These are phyloP conservation scores for Alternaria alternata DNA, from an alignment of 2,329 filamentous ascomycete species.

Conservation along the genomic window DNA sequence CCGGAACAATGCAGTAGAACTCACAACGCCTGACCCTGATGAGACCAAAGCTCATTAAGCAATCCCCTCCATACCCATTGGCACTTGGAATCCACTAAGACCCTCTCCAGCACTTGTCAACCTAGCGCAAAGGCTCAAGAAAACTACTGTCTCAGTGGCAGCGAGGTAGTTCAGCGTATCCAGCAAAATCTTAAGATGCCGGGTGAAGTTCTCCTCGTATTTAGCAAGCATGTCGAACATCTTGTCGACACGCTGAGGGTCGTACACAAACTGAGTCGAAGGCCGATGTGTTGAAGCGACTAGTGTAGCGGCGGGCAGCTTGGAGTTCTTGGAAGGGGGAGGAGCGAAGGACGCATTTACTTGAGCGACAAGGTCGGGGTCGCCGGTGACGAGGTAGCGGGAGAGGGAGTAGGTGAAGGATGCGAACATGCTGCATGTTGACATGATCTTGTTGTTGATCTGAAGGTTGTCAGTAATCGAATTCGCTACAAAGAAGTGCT, in stretches of 20 bases:
- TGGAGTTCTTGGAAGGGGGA: conserved; percentile 16
- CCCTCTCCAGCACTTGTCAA: conserved; percentile 84
- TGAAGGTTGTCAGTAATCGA: conserved; percentile 49
- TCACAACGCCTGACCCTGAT: not conserved
- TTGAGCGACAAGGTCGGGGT: conserved; percentile 74
- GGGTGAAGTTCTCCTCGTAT: conserved; percentile 92
- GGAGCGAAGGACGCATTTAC: conserved; percentile 63
- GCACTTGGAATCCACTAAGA: conserved; percentile 36
- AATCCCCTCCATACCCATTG: conserved; percentile 35
- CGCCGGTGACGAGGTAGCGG: conserved; percentile 81
- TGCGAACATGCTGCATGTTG: conserved; percentile 93
- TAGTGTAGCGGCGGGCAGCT: conserved; percentile 17
- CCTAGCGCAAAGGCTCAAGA: conserved; percentile 85
- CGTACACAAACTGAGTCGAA: conserved; percentile 57
- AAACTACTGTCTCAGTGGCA: conserved; percentile 93
- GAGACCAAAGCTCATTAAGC: conserved; percentile 1
- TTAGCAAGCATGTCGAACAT: conserved; percentile 87
- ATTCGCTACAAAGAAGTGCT: not conserved
- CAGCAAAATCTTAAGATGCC: conserved; percentile 90
- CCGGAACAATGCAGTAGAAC: not conserved
- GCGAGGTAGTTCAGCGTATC: conserved; percentile 97
- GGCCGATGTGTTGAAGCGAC: conserved; percentile 26
- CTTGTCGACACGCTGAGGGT: conserved; percentile 71
- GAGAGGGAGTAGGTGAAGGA: conserved; percentile 87
- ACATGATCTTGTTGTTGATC: conserved; percentile 98